Evolutionary conservation across 257 asterid genomes (phyloP).

Genomic region (Nicotiana knightiana): DNA sequence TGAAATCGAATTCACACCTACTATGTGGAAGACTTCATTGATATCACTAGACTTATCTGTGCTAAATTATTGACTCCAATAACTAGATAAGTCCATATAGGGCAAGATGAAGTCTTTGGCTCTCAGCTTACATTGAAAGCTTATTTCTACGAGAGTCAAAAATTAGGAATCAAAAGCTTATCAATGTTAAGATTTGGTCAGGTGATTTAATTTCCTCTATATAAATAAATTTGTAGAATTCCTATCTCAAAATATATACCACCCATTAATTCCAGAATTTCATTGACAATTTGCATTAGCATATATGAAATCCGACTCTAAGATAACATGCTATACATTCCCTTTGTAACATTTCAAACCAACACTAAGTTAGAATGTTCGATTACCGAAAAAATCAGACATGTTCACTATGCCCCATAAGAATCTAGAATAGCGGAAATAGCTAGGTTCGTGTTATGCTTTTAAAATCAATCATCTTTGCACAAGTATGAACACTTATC

Average conservation of each 20-base stretch:
- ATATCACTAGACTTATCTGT: too few relatives aligned
- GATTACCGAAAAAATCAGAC: background rate
- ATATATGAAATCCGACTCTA: background rate
- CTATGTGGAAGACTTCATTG: too few relatives aligned
- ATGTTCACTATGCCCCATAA: too few relatives aligned
- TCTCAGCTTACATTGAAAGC: background rate
- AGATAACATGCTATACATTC: background rate
- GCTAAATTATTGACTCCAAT: too few relatives aligned
- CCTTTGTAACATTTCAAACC: background rate
- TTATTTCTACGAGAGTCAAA: background rate
- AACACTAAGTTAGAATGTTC: background rate
- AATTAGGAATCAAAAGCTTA: background rate
- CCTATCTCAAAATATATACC: background rate
- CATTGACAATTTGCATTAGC: background rate
- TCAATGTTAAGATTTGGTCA: background rate
- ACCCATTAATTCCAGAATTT: background rate
- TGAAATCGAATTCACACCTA: too few relatives aligned
- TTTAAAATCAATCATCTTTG: too few relatives aligned
- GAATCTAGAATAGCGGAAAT: too few relatives aligned
- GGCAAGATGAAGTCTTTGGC: background rate
- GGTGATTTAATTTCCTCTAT: background rate
- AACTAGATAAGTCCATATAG: too few relatives aligned
- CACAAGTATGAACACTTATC: too few relatives aligned
- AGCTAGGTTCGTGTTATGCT: too few relatives aligned
- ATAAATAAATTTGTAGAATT: background rate